Base-by-base conservation (phyloP, 1,139 yeast species). In the Wickerhamomyces sp. region DNA sequence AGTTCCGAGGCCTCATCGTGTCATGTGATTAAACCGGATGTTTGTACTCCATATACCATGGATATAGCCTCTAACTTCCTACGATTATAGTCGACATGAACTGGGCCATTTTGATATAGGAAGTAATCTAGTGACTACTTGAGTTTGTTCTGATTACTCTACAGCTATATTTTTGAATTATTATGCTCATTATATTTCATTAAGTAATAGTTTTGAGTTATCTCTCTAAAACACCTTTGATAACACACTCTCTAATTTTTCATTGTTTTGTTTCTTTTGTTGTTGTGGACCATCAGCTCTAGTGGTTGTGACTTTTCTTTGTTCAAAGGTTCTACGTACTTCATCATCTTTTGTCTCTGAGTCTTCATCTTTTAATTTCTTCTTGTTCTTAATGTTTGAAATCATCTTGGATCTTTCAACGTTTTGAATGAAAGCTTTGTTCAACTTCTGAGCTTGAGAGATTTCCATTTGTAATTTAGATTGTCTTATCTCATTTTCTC, bases 331-430 rank as follows among this genome's bases (percentile, higher is more conserved):
- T 64, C 87, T 73, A 55, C 79, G 71, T 2, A 75, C 60, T 8
- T 65, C 68, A 2, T 55, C 55, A 3, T 64, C 68, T 3, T 57
- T 58, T 2, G 55, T 58, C 14, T 43, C 48, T 10, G 51, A 53
- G 10, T 54, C 54, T 18, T 56, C 52, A 5, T 55, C 55, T 7
- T 50, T 51, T 8, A 56, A 57, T 33, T 61, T 65, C 50, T 62
- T 65, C 68, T 78, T 79, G 52, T 69, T 71, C 55, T 81, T 74
- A 27, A 90, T 87, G 46, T 81, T 80, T 35, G 76, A 73, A 48
- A 89, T 75, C 84, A 84, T 84, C 73, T 88, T 89, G 50, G 95
- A 82, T 57, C 79, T 81, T 62, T 91, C 98, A 34, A 93, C 93
- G 58, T 90, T 91, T 54, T 77, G 77, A 47, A 91, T 76, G 62